Evolutionary conservation across 768 basidiomycete species (phyloP).

Genomic region (Chiua virens): DNA sequence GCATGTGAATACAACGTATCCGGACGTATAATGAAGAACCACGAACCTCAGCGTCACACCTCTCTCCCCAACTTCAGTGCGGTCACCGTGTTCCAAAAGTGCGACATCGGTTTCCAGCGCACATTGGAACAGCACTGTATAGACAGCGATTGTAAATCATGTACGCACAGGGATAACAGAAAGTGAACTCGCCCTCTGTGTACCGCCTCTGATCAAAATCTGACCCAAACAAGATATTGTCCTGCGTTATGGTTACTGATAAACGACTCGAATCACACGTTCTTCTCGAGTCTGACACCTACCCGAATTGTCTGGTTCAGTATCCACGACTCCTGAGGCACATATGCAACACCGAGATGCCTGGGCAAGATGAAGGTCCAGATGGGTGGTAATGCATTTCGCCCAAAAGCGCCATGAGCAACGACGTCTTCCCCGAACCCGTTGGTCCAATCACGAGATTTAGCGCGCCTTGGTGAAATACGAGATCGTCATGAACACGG

Average conservation of each 20-base stretch:
- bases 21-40: not conserved
- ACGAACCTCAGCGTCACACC: conserved; percentile 52
- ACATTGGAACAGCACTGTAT: conserved; percentile 37
- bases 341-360: conserved; percentile 68
- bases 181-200: not conserved
- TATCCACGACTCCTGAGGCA: conserved; percentile 85
- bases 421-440: conserved; percentile 60
- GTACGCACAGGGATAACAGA: not conserved
- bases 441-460: conserved; percentile 64
- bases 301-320: conserved; percentile 74
- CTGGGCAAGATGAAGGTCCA: conserved; percentile 62
- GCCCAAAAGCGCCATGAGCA: conserved; percentile 60
- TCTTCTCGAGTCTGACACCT: too few relatives aligned
- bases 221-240: conserved; percentile 10
- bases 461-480: conserved; percentile 50
- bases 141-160: not conserved
- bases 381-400: conserved; percentile 65
- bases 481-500: conserved; percentile 48
- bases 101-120: conserved; percentile 43
- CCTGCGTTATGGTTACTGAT: not conserved
- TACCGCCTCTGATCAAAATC: conserved; percentile 6
- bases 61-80: conserved; percentile 71
- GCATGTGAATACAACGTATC: too few relatives aligned
- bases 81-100: conserved; percentile 56
- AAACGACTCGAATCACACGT: too few relatives aligned